Conservation (phyloP, 2,329 filamentous ascomycete genomes). For the Westerdykella ornata region DNA sequence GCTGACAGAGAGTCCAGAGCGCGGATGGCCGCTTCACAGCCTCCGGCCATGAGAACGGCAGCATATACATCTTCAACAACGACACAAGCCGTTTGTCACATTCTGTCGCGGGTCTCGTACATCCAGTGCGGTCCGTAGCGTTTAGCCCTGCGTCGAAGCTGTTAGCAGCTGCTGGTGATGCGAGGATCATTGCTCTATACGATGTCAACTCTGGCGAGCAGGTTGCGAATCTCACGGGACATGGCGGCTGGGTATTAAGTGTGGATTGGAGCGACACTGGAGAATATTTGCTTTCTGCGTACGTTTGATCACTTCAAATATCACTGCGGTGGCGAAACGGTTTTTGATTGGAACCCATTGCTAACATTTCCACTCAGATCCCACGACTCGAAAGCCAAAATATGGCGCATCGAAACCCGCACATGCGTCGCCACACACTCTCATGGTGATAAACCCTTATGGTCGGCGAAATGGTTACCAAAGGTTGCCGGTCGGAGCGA, state of each 20-base stretch:
- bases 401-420: conserved; percentile 83
- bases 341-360: neutral
- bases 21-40: conserved; percentile 77
- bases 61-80: conserved; percentile 92
- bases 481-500: conserved; percentile 31
- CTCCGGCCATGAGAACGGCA: conserved; percentile 86
- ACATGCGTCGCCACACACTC: conserved; percentile 88
- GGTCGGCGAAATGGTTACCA: conserved; percentile 37
- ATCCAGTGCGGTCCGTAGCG: conserved; percentile 74
- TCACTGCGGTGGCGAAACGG: neutral
- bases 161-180: conserved; percentile 84
- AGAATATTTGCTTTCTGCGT: conserved; percentile 81
- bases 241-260: conserved; percentile 80
- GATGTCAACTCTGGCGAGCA: conserved; percentile 90
- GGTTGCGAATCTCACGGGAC: conserved; percentile 73
- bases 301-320: conserved; percentile 17
- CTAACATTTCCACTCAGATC: conserved; percentile 41
- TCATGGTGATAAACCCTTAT: conserved; percentile 57
- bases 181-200: conserved; percentile 82
- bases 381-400: conserved; percentile 90
- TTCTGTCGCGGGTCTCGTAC: conserved; percentile 77
- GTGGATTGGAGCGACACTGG: conserved; percentile 91
- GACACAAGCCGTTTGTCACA: conserved; percentile 78
- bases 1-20: conserved; percentile 40
- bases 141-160: conserved; percentile 83